Percentiles rank a stretch among this genome's conserved stretches.
phyloP scores from a whole-genome alignment of 768 basidiomycete species.

The Floccularia luteovirens region DNA sequence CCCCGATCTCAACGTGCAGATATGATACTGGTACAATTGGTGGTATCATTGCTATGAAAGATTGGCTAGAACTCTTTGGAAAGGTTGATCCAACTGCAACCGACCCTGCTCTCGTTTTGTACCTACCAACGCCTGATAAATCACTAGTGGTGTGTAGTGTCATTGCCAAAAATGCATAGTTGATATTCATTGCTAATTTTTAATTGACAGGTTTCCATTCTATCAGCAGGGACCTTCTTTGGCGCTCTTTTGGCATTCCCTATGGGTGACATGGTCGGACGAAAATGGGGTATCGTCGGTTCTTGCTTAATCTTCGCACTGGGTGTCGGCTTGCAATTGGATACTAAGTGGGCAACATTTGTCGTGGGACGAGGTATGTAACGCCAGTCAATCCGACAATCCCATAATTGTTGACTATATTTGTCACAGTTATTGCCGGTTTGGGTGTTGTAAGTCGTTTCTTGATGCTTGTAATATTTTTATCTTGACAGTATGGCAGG shows the following conservation, averaged over 20 bases:
- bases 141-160: conserved; percentile 27
- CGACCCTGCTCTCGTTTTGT: conserved; percentile 12
- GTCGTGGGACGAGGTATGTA: not conserved
- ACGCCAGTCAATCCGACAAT: not conserved
- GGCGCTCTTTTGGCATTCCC: conserved; percentile 47
- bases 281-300: conserved; percentile 50
- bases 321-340: conserved; percentile 62
- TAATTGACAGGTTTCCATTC: conserved; percentile 33
- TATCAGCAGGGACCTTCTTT: conserved; percentile 83
- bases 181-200: not conserved
- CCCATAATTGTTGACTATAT: not conserved
- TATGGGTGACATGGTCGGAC: conserved; percentile 34
- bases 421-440: conserved; percentile 52
- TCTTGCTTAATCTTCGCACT: conserved; percentile 53
- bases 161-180: not conserved
- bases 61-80: conserved; percentile 48
- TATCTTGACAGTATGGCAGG: conserved; percentile 7
- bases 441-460: conserved; percentile 41
- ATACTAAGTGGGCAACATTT: conserved; percentile 17
- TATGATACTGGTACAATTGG: conserved; percentile 83
- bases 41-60: conserved; percentile 60
- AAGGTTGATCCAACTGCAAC: conserved; percentile 12
- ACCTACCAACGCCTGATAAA: conserved; percentile 37
- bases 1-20: not conserved
- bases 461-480: not conserved